Conservation (phyloP, 805 yeast species). For the Candida andamanensis region DNA sequence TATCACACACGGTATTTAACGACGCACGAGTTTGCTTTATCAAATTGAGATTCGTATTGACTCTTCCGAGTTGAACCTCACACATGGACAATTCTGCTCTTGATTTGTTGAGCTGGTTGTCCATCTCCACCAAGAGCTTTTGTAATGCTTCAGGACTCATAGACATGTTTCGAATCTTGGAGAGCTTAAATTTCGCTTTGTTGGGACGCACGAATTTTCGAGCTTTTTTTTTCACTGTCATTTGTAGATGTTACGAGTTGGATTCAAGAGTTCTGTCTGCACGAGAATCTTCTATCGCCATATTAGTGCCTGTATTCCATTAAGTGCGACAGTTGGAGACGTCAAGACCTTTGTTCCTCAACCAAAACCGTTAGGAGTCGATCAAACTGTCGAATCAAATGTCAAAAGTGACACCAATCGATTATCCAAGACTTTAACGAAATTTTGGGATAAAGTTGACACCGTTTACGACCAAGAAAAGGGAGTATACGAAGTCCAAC, state of each 20-base stretch:
- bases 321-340: slow-evolving; percentile 15
- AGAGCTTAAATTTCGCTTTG: background rate
- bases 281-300: slow-evolving; percentile 2
- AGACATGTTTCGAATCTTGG: slow-evolving; percentile 26
- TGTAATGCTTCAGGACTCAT: slow-evolving; percentile 44
- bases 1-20: slow-evolving; percentile 35
- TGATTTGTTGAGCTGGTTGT: slow-evolving; percentile 54
- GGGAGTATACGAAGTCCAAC: slow-evolving; percentile 45
- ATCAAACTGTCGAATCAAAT: slow-evolving; percentile 46
- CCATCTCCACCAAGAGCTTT: slow-evolving; percentile 61
- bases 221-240: too few species aligned
- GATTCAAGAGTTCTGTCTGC: slow-evolving; percentile 2
- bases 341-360: slow-evolving; percentile 11
- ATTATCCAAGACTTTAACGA: slow-evolving; percentile 59
- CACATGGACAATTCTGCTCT: slow-evolving; percentile 57
- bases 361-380: slow-evolving; percentile 17
- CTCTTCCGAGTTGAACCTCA: slow-evolving; percentile 44
- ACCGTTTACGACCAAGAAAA: slow-evolving; percentile 26
- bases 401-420: slow-evolving; percentile 59
- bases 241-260: slow-evolving; percentile 7
- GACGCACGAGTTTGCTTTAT: slow-evolving; percentile 55
- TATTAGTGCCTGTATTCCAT: background rate
- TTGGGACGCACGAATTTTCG: background rate
- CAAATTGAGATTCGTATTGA: slow-evolving; percentile 46
- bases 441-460: slow-evolving; percentile 78